Evolutionary conservation across 306 rosid species (phyloP), one percentile per base, ranked within the genome.

Genomic region (Fagus crenata): DNA sequence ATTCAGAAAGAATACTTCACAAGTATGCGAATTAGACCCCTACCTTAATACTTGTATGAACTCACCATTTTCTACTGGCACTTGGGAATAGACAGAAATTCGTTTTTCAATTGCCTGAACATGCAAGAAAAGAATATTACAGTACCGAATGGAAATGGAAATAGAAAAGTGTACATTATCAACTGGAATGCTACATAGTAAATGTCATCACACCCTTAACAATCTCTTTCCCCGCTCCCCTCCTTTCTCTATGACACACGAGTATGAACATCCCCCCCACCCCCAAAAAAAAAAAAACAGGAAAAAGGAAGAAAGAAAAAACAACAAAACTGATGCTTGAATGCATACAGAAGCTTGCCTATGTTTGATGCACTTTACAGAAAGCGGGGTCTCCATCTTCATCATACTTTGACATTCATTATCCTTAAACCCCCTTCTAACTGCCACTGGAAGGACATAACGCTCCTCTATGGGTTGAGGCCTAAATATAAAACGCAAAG

Each of bases 31-130:
- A 80, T 56, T 82, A 75, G 77, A 78, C 74, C 49, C 89, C 81
- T 84, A 95, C 98, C 97, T 95, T 79, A 95, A 81, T 72, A 95
- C 90, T 89, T 95, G 99, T 78, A 95, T 85, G 69, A 88, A 92
- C 86, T 95, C 99, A 69, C 99, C 99, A 80, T 95, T 87, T 87
- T 95, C 99, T 69, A 87, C 12, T 49, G 99, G 99, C 46, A 92
- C 56, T 95, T 95, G 99, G 53, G 99, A 22, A 22, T 22, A 22
- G 28, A 22, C 28, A 22, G 28, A 22, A 22, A 22, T 22, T 22
- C 28, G 28, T 22, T 22, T 22, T 22, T 22, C 28, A 22, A 22
- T 22, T 22, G 28, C 28, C 28, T 22, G 28, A 22, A 0, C 28
- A 22, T 22, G 28, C 28, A 22, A 22, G 0, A 22, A 22, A 22